Conservation (phyloP, 2,329 filamentous ascomycete genomes). For the Paradendryphiella salina region DNA sequence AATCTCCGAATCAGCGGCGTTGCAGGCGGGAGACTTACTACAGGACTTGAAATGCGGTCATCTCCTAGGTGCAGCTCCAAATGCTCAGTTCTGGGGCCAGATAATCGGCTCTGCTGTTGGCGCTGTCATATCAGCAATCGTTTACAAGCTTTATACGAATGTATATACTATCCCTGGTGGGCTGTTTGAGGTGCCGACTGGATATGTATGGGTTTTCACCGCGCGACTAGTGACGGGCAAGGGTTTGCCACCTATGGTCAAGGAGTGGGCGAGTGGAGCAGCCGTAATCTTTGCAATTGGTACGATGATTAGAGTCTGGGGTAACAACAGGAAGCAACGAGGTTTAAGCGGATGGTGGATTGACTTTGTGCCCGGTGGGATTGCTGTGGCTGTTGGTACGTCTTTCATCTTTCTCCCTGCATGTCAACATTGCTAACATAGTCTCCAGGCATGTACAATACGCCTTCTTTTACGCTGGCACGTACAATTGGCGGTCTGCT, state of each 20-base stretch:
- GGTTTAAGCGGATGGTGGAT: slow-evolving; percentile 62
- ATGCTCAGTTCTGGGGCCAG: slow-evolving; percentile 95
- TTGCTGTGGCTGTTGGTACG: slow-evolving; percentile 88
- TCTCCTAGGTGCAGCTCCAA: slow-evolving; percentile 85
- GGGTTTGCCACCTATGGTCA: slow-evolving; percentile 81
- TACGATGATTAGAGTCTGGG: slow-evolving; percentile 66
- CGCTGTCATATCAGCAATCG: slow-evolving; percentile 79
- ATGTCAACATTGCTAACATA: slow-evolving; percentile 1
- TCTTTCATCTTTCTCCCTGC: slow-evolving; percentile 11
- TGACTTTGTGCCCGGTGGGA: slow-evolving; percentile 81
- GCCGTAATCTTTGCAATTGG: slow-evolving; percentile 72
- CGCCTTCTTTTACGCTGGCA: slow-evolving; percentile 91
- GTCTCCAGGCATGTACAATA: slow-evolving; percentile 85
- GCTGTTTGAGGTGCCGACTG: slow-evolving; percentile 91
- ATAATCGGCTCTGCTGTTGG: slow-evolving; percentile 87
- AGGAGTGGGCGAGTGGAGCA: slow-evolving; percentile 75
- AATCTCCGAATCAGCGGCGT: slow-evolving; percentile 78
- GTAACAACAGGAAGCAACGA: slow-evolving; percentile 35
- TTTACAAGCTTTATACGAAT: slow-evolving; percentile 87
- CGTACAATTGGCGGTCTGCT: slow-evolving; percentile 72
- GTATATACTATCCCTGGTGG: slow-evolving; percentile 89
- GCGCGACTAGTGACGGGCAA: slow-evolving; percentile 89
- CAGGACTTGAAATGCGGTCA: slow-evolving; percentile 98
- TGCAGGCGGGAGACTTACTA: slow-evolving; percentile 95
- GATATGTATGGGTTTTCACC: slow-evolving; percentile 97